Evolutionary conservation across 108 stramenopile species (phyloP).

Genomic region (Nitzschia sp.): DNA sequence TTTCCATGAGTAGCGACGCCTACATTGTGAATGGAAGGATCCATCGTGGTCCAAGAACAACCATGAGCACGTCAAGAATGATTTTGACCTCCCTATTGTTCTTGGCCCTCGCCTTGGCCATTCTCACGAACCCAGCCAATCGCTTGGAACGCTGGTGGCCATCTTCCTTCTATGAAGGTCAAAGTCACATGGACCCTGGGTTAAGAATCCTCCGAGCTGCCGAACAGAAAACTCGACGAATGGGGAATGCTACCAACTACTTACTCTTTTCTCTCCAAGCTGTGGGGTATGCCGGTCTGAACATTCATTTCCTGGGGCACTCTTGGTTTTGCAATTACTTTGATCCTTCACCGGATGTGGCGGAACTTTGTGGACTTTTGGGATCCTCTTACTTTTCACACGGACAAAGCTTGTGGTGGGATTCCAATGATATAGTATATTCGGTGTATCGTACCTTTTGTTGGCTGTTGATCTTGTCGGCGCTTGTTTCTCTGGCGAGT

Average conservation of each 20-base stretch:
- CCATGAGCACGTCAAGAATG: not conserved
- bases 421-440: not conserved
- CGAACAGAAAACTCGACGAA: not conserved
- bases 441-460: slow-evolving; percentile 14
- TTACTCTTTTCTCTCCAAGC: slow-evolving; percentile 15
- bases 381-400: not conserved
- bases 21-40: slow-evolving; percentile 14
- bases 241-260: slow-evolving; percentile 9
- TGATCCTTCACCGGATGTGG: slow-evolving; percentile 1
- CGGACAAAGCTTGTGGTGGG: not conserved
- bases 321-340: slow-evolving; percentile 9
- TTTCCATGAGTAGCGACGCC: not conserved
- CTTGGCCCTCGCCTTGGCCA: not conserved
- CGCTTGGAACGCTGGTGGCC: not conserved
- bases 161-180: too few species aligned
- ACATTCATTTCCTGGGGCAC: not conserved
- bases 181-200: not conserved
- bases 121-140: slow-evolving; percentile 30
- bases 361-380: not conserved
- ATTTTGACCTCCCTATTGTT: slow-evolving; percentile 7
- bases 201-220: not conserved
- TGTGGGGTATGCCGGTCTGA: not conserved
- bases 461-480: slow-evolving; percentile 8
- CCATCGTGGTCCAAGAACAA: not conserved
- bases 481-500: not conserved